These are phyloP conservation scores for Mrakia frigida DNA, from an alignment of 768 basidiomycete species.

Conservation along the genomic window DNA sequence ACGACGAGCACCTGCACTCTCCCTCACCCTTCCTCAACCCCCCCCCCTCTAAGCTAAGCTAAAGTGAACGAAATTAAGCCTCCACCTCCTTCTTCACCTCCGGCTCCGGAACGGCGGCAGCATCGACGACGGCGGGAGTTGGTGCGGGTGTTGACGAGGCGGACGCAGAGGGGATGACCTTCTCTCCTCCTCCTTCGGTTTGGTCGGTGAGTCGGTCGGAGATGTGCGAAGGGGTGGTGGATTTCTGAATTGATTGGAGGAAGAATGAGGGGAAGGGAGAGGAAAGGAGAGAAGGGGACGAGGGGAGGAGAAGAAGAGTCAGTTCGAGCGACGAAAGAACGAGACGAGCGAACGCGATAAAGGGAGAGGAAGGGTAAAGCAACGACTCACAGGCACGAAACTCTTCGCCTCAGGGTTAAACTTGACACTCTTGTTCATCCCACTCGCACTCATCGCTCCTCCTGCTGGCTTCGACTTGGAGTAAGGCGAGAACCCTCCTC, in stretches of 20 bases:
- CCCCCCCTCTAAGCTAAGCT: too few species aligned
- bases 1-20: too few species aligned
- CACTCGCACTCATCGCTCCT: slow-evolving; percentile 43
- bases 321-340: too few species aligned
- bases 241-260: not conserved
- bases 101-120: not conserved
- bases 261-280: not conserved
- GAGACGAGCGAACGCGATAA: not conserved
- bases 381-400: slow-evolving; percentile 32
- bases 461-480: not conserved
- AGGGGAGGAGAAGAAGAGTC: not conserved
- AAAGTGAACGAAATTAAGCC: not conserved
- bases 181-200: slow-evolving; percentile 24
- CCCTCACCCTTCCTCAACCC: too few species aligned
- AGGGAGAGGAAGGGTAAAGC: not conserved
- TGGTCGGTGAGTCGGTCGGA: slow-evolving; percentile 19
- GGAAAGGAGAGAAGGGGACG: not conserved
- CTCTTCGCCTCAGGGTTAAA: slow-evolving; percentile 49
- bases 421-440: slow-evolving; percentile 62
- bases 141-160: not conserved
- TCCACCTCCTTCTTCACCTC: not conserved
- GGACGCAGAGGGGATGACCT: slow-evolving; percentile 12
- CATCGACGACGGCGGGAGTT: too few species aligned
- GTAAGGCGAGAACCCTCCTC: slow-evolving; percentile 46
- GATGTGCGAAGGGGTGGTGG: slow-evolving; percentile 1